These are phyloP conservation scores for Hypericum perforatum DNA, from an alignment of 345 rosid species.

Conservation along the genomic window DNA sequence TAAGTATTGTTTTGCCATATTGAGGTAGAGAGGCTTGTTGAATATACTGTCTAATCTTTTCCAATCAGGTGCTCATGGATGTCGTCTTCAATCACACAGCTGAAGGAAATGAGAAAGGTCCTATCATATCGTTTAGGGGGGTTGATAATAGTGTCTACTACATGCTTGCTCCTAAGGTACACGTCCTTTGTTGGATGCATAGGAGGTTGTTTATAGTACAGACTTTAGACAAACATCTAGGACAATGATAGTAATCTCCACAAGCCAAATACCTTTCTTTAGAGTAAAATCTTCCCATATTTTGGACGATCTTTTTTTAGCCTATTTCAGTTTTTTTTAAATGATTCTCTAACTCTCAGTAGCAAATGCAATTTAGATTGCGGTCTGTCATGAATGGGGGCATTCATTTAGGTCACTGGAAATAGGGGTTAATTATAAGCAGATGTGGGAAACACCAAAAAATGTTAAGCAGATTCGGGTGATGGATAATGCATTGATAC, in stretches of 20 bases:
- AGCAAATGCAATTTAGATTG: no score
- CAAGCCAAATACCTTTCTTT: no score
- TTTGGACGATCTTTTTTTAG: no score
- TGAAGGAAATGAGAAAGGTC: slow-evolving; percentile 95
- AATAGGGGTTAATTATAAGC: no score
- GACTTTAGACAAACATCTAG: not conserved
- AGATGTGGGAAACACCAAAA: no score
- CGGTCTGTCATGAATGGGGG: no score
- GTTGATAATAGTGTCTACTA: slow-evolving; percentile 85
- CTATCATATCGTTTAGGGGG: slow-evolving; percentile 78
- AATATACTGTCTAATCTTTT: slow-evolving; percentile 16
- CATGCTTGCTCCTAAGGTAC: slow-evolving; percentile 97
- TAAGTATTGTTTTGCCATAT: slow-evolving; percentile 20
- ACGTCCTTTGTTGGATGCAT: slow-evolving; percentile 10
- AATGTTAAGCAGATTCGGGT: no score
- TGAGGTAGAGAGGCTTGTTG: slow-evolving; percentile 2
- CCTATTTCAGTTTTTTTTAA: no score
- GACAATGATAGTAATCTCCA: not conserved
- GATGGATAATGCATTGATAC: no score
- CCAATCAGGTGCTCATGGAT: slow-evolving; percentile 79
- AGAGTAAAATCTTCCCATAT: no score
- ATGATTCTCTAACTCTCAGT: no score
- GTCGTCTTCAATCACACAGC: slow-evolving; percentile 97
- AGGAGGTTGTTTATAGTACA: not conserved
- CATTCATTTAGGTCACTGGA: no score